A percentile compares a stretch with the other conserved stretches of the same genome.
Evolutionary conservation across 441 rosid genomes (phyloP).

Genomic region (Adansonia grandidieri): DNA sequence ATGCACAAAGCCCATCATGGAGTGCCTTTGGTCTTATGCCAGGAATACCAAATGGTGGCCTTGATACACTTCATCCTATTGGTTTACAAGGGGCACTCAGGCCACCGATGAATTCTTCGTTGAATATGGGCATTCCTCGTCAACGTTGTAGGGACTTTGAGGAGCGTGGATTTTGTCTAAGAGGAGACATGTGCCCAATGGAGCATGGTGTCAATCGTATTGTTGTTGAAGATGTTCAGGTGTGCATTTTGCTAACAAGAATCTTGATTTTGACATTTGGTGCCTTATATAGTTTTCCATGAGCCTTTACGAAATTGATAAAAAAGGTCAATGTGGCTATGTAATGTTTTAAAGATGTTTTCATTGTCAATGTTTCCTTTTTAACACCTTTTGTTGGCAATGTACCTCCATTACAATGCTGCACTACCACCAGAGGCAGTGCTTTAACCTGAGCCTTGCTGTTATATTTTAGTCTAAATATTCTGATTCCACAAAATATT

Average conservation of each 20-base stretch:
- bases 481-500: background rate
- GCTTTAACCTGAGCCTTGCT: background rate
- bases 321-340: background rate
- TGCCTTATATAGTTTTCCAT: background rate
- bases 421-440: slow-evolving; percentile 3
- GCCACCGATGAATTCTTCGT: slow-evolving; percentile 63
- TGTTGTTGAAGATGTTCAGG: slow-evolving; percentile 99
- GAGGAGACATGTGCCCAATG: slow-evolving; percentile 99
- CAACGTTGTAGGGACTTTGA: slow-evolving; percentile 98
- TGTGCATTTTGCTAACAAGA: slow-evolving; percentile 32
- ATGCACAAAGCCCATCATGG: slow-evolving; percentile 72
- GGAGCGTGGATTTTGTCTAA: slow-evolving; percentile 97
- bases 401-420: background rate
- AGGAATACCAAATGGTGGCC: slow-evolving; percentile 72
- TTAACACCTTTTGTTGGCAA: background rate
- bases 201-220: slow-evolving; percentile 99
- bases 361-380: background rate
- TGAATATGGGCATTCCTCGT: slow-evolving; percentile 77
- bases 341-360: background rate
- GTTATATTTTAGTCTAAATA: slow-evolving; percentile 2
- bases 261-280: slow-evolving; percentile 1
- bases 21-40: slow-evolving; percentile 82
- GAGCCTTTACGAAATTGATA: background rate
- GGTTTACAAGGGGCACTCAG: slow-evolving; percentile 77
- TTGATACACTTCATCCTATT: slow-evolving; percentile 74